Percentiles rank a stretch among this genome's conserved stretches.
These are phyloP conservation scores for Barnettozyma siamensis DNA, from an alignment of 805 yeast species.

Conservation along the genomic window DNA sequence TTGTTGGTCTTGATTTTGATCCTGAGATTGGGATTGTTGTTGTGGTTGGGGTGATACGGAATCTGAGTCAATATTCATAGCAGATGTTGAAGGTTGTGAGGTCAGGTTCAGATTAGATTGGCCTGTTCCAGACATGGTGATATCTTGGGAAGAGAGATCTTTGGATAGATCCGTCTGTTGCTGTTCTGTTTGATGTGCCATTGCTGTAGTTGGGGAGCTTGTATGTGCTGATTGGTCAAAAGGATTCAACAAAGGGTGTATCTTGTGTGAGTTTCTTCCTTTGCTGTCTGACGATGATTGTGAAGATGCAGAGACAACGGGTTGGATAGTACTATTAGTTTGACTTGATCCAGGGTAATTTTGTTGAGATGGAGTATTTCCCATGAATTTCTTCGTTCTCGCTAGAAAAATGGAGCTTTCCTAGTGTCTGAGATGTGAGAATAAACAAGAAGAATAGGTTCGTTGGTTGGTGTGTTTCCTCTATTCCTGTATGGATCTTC, in stretches of 20 bases:
- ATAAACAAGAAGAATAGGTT: too few species aligned
- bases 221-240: conserved; percentile 12
- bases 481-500: too few species aligned
- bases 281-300: not conserved
- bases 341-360: conserved; percentile 6
- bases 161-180: not conserved
- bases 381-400: conserved; percentile 8
- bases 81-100: conserved; percentile 22
- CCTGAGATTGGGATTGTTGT: not conserved
- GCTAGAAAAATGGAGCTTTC: too few species aligned
- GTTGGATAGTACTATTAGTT: conserved; percentile 2
- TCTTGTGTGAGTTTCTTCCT: conserved; percentile 3
- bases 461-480: too few species aligned
- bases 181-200: conserved; percentile 15
- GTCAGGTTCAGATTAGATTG: conserved; percentile 18
- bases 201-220: conserved; percentile 16
- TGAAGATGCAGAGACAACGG: not conserved
- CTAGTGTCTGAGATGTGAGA: too few species aligned
- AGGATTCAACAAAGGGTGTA: conserved; percentile 20
- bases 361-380: conserved; percentile 16
- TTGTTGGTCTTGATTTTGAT: not conserved
- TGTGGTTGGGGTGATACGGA: not conserved
- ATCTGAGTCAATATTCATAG: conserved; percentile 22
- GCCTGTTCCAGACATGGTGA: conserved; percentile 24
- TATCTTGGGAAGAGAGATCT: conserved; percentile 20